Evolutionary conservation across 2,329 filamentous ascomycete species (phyloP), one percentile per base, ranked within the genome.

Genomic region (Aspergillus awamori): DNA sequence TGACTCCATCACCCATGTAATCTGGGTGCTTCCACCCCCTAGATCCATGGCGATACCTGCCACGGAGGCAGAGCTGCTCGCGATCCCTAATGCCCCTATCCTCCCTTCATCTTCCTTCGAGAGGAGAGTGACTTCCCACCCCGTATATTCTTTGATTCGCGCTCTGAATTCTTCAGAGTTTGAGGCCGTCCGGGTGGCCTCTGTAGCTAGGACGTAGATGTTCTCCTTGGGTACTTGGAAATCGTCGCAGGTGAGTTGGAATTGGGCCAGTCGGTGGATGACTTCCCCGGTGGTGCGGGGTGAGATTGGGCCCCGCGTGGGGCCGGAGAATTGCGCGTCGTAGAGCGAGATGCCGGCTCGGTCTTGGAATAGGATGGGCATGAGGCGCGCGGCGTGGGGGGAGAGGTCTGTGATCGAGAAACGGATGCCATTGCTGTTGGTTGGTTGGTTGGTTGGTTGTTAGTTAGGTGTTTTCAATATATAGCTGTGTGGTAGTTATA

Each of bases 351-450:
- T 95, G 22, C 84, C 85, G 8, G 87, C 89, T 5, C 93, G 88
- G 69, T 92, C 87, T 69, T 90, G 87, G 77, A 92, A 96, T 59
- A 97, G 70, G 26, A 90, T 93, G 17, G 84, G 87, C 45, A 97
- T 83, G 24, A 93, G 86, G 24, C 93, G 89, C 24, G 90, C 83
- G 41, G 82, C 86, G 4, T 87, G 86, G 22, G 89, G 88, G 4
- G 87, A 84, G n/a, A 96, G 83, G 66, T 92, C 88, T 8, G 92
- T 91, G 70, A 97, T 92, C 48, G 92, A 94, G 81, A 96, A 96
- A 58, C 93, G 91, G 70, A 97, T 94, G 69, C 93, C 93, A 81
- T 97, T 97, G 81, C 92, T 76, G 38, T 43, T 33, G 38, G 24
- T 26, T 54, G 15, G 41, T 51, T 28, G 11, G 24, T 26, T 57